Percentiles rank a stretch among this genome's conserved stretches.
Evolutionary conservation across 2,329 filamentous ascomycete genomes (phyloP).

Genomic region (Cordyceps cicadae): DNA sequence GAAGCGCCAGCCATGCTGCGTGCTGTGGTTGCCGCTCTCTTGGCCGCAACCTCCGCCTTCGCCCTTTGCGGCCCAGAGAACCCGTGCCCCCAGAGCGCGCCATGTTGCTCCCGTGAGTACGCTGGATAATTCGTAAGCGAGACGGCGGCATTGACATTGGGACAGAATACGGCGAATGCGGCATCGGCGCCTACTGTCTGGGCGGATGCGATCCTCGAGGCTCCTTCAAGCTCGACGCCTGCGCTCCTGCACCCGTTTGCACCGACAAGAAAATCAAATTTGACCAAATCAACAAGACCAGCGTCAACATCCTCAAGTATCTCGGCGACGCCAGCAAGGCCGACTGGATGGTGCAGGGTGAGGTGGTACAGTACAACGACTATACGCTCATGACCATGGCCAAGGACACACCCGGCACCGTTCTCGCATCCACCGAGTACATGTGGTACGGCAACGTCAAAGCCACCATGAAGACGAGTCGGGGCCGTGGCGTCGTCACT

Average conservation of each 20-base stretch:
- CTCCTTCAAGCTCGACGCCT: conserved; percentile 77
- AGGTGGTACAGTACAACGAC: conserved; percentile 58
- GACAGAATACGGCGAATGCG: conserved; percentile 83
- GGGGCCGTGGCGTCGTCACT: conserved; percentile 84
- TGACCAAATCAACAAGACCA: conserved; percentile 54
- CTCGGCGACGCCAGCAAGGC: conserved; percentile 70
- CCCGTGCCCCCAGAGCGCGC: conserved; percentile 63
- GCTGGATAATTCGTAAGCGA: too few species aligned
- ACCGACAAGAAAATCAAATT: conserved; percentile 66
- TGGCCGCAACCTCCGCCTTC: conserved; percentile 24
- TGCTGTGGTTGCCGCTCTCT: conserved; percentile 24
- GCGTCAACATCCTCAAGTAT: conserved; percentile 69
- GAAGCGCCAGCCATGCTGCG: conserved; percentile 23
- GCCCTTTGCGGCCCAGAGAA: conserved; percentile 38
- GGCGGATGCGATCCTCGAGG: conserved; percentile 87
- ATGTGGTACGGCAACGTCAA: conserved; percentile 96
- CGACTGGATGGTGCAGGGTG: conserved; percentile 86
- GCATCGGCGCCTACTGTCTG: conserved; percentile 88
- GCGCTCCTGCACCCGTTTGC: conserved; percentile 77
- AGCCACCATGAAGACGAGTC: conserved; percentile 74
- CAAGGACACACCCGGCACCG: conserved; percentile 72
- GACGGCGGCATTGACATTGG: background rate
- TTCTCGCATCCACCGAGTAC: conserved; percentile 75
- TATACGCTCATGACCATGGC: conserved; percentile 84
- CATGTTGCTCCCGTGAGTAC: conserved; percentile 71